Evolutionary conservation across 2,329 filamentous ascomycete genomes (phyloP), one percentile per base, ranked within the genome.

Genomic region (Phoma sp.): DNA sequence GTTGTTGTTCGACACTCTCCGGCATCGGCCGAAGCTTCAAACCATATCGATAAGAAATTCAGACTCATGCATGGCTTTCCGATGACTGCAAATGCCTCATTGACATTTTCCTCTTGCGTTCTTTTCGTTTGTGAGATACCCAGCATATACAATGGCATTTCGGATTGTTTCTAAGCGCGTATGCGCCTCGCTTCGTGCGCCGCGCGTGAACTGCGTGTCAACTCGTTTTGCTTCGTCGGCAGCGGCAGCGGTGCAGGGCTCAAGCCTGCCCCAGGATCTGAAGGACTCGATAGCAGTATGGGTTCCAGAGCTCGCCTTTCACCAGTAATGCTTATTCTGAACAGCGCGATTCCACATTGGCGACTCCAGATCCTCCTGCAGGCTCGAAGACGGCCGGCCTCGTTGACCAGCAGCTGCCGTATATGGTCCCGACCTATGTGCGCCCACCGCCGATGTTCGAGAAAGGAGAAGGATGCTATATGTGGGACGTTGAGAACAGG

Each of bases 371-470:
- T 69, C 91, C 91, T 32, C 70, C 86, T 11, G 67, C 84, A 42
- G 88, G 91, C 75, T 95, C 91, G 0, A 79, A 86, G 65, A 96
- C 90, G 61, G 84, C 86, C 30, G 83, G 86, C 27, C 83, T 96
- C 55, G 85, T 96, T 61, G 82, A 86, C 62, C 85, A 90, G 57
- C 87, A 92, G 67, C 83, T 87, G 29, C 89, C 90, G 3, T 98
- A 87, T 78, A 98, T 99, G 93, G 90, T 99, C 25, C 89, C 92
- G 2, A 99, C 95, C 47, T 99, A 99, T 77, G 87, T 91, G 47
- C 90, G 95, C 24, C 93, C 95, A 43, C 83, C 89, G 39, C 91
- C 92, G 2, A 90, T 98, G 70, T 97, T 99, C 75, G 86, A 92
- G 54, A 90, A 88, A 73, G 95, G 93, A 60, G 81, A 91, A 71